Conservation (phyloP, 1,284 basidiomycete species). For the Porodaedalea pini region DNA sequence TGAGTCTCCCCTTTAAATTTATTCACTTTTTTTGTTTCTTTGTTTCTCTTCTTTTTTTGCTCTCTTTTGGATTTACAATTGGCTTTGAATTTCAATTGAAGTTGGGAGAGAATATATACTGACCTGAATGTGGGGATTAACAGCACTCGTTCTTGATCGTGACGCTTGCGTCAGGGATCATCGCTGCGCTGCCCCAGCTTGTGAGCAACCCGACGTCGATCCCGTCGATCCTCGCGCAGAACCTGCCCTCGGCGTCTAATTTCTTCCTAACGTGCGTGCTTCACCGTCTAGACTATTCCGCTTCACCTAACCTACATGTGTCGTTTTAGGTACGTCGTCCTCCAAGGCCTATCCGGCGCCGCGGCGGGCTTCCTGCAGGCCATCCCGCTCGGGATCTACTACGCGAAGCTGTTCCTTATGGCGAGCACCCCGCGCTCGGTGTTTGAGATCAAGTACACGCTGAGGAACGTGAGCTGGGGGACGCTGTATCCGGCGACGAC, state of each 20-base stretch:
- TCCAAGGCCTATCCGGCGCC: slow-evolving; percentile 72
- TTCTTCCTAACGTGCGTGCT: slow-evolving; percentile 70
- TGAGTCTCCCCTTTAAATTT: slow-evolving; percentile 39
- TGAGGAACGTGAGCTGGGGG: slow-evolving; percentile 75
- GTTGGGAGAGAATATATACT: background rate
- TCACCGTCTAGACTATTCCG: no score
- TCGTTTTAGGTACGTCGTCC: slow-evolving; percentile 51
- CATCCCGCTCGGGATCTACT: slow-evolving; percentile 75
- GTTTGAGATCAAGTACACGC: slow-evolving; percentile 73
- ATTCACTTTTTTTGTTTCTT: slow-evolving; percentile 2
- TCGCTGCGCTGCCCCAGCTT: slow-evolving; percentile 62
- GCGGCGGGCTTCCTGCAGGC: slow-evolving; percentile 82
- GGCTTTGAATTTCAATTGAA: no score
- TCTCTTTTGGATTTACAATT: no score
- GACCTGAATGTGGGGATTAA: background rate
- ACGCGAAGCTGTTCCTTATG: slow-evolving; percentile 80
- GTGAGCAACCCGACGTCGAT: slow-evolving; percentile 57
- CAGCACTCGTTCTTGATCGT: slow-evolving; percentile 89
- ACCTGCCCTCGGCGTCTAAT: slow-evolving; percentile 84
- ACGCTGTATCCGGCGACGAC: slow-evolving; percentile 77
- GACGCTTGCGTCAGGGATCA: slow-evolving; percentile 77
- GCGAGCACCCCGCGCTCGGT: slow-evolving; percentile 89
- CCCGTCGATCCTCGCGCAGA: slow-evolving; percentile 64
- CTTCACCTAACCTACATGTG: background rate
- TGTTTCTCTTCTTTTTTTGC: background rate